Evolutionary conservation across 495 filamentous ascomycete genomes (phyloP).

Genomic region (Chaetomium cochliodes): DNA sequence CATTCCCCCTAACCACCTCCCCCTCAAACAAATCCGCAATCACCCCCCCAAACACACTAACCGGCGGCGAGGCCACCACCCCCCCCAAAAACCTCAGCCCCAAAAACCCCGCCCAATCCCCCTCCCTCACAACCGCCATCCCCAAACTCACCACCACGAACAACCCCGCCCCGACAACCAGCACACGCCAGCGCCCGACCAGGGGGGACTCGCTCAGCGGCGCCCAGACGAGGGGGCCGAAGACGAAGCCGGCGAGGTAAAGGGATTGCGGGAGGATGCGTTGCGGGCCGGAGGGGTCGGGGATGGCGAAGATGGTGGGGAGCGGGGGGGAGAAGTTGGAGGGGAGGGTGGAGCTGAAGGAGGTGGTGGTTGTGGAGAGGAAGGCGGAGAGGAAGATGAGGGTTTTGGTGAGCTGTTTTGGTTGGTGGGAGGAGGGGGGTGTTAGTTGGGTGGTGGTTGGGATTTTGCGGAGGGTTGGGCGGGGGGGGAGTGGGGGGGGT

Average conservation of each 20-base stretch:
- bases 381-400: conserved; percentile 26
- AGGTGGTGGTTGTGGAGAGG: conserved; percentile 26
- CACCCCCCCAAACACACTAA: conserved; percentile 78
- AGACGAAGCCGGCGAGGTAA: conserved; percentile 63
- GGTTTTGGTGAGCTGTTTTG: conserved; percentile 22
- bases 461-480: too few relatives aligned
- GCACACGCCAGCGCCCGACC: conserved; percentile 64
- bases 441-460: background rate
- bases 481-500: too few relatives aligned
- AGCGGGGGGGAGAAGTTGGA: conserved; percentile 32
- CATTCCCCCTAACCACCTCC: conserved; percentile 28
- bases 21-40: conserved; percentile 69
- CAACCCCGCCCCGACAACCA: conserved; percentile 62
- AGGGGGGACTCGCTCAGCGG: conserved; percentile 61
- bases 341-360: conserved; percentile 28
- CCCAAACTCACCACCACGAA: conserved; percentile 75
- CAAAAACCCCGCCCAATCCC: conserved; percentile 29
- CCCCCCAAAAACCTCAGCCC: conserved; percentile 50
- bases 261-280: conserved; percentile 38
- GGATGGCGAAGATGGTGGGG: conserved; percentile 20
- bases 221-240: conserved; percentile 52
- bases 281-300: conserved; percentile 23
- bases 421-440: background rate
- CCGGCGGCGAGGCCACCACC: conserved; percentile 70
- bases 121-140: conserved; percentile 64